These are phyloP conservation scores for Rosa lucieae DNA, from an alignment of 306 rosid species.

Conservation along the genomic window DNA sequence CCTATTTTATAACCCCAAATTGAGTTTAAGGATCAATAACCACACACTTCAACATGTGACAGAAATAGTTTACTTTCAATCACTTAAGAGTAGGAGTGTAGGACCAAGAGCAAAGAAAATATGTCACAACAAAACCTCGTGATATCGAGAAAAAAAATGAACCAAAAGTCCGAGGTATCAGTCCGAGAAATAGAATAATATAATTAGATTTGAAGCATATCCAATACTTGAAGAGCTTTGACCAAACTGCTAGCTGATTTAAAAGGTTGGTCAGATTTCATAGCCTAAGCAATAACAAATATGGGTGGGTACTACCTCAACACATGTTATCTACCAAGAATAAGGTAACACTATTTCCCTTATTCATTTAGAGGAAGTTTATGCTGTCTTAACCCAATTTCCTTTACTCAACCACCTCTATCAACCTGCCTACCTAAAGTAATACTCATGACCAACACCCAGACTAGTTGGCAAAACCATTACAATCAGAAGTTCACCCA, in stretches of 20 bases:
- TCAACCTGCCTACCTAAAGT: not conserved
- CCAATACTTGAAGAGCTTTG: not conserved
- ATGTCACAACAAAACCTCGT: not conserved
- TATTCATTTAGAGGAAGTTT: not conserved
- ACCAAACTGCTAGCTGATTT: not conserved
- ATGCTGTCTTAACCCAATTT: not conserved
- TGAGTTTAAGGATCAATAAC: not conserved
- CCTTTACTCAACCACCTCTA: slow-evolving; percentile 1
- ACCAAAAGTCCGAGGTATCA: not conserved
- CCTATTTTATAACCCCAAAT: not conserved
- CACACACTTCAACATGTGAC: not conserved
- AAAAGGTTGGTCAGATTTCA: not conserved
- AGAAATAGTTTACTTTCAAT: not conserved
- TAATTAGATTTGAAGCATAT: not conserved
- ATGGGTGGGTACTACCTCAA: not conserved
- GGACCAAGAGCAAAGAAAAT: not conserved
- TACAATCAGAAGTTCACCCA: not conserved
- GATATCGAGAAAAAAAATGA: not conserved
- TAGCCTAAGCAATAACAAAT: slow-evolving; percentile 2
- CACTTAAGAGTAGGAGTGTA: not conserved
- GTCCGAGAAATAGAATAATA: not conserved
- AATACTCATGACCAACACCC: not conserved
- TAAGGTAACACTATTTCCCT: not conserved
- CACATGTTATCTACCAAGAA: not conserved
- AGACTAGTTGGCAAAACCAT: not conserved